Conservation (phyloP, 768 basidiomycete species). For the Leccinum subgranulosum region DNA sequence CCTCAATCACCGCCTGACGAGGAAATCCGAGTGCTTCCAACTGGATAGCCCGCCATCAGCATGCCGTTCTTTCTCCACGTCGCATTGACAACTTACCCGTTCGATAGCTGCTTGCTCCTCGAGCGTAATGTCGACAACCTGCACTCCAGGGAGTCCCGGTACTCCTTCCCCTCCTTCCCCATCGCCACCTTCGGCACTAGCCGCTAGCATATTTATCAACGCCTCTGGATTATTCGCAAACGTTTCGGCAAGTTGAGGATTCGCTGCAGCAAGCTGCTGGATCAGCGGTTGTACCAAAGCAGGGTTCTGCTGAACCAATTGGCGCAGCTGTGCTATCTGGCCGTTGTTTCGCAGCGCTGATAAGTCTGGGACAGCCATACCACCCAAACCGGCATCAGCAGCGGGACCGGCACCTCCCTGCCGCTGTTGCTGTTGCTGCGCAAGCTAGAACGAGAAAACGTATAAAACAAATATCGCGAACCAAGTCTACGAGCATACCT, state of each 20-base stretch:
- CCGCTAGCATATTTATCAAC: conserved; percentile 60
- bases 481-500: conserved; percentile 43
- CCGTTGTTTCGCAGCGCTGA: conserved; percentile 58
- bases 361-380: conserved; percentile 37
- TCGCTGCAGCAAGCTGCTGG: conserved; percentile 72
- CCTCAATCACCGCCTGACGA: conserved; percentile 77
- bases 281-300: conserved; percentile 72
- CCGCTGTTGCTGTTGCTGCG: conserved; percentile 60
- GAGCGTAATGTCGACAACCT: conserved; percentile 70
- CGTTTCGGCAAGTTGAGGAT: conserved; percentile 71
- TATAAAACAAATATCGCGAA: not conserved
- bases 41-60: conserved; percentile 38
- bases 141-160: conserved; percentile 28
- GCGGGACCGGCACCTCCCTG: conserved; percentile 29
- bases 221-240: conserved; percentile 72
- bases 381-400: conserved; percentile 20
- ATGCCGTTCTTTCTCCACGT: not conserved
- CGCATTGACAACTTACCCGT: conserved; percentile 54
- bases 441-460: conserved; percentile 46
- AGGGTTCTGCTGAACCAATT: conserved; percentile 75
- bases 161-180: conserved; percentile 27
- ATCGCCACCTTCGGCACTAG: conserved; percentile 36
- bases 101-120: conserved; percentile 89
- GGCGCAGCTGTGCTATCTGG: conserved; percentile 68
- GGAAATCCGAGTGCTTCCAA: conserved; percentile 86